Conservation (phyloP, 352 stramenopile species). For the Thraustochytrium striatum region DNA sequence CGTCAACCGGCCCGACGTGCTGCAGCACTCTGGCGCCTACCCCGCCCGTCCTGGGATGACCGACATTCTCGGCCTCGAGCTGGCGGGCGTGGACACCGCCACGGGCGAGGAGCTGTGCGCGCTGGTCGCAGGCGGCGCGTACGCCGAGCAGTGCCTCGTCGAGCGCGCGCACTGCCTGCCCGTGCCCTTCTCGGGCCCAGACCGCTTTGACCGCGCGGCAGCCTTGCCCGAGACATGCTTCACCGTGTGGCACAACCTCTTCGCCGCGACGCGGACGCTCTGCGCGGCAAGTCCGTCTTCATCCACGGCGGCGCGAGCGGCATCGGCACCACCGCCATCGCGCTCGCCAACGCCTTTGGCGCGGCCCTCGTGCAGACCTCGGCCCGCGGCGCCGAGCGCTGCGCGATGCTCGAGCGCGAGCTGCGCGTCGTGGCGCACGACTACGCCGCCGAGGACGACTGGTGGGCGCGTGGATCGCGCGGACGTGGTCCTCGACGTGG, state of each 20-base stretch:
- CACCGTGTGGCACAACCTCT: constrained; percentile 59
- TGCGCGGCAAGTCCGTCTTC: constrained; percentile 53
- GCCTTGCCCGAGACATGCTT: constrained; percentile 57
- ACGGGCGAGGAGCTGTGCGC: constrained; percentile 55
- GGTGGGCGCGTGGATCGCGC: constrained; percentile 37
- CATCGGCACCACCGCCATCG: constrained; percentile 57
- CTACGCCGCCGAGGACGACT: constrained; percentile 47
- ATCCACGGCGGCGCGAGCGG: constrained; percentile 55
- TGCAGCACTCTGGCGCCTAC: constrained; percentile 55
- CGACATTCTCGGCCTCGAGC: constrained; percentile 56
- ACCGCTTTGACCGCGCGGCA: constrained; percentile 49
- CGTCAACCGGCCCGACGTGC: constrained; percentile 49
- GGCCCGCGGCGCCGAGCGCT: constrained; percentile 51
- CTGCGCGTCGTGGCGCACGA: constrained; percentile 44
- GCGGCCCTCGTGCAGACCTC: constrained; percentile 52
- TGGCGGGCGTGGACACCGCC: constrained; percentile 50
- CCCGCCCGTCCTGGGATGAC: constrained; percentile 52
- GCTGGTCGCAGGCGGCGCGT: constrained; percentile 55
- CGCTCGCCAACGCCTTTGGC: constrained; percentile 54
- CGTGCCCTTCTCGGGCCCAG: background rate
- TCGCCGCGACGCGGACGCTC: constrained; percentile 47
- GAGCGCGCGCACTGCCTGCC: constrained; percentile 39
- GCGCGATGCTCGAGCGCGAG: constrained; percentile 44
- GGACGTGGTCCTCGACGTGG: constrained; percentile 59
- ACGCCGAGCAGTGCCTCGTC: constrained; percentile 53